Base-by-base conservation (phyloP, 1,284 basidiomycete genomes). In the Boletus nobilissimus region DNA sequence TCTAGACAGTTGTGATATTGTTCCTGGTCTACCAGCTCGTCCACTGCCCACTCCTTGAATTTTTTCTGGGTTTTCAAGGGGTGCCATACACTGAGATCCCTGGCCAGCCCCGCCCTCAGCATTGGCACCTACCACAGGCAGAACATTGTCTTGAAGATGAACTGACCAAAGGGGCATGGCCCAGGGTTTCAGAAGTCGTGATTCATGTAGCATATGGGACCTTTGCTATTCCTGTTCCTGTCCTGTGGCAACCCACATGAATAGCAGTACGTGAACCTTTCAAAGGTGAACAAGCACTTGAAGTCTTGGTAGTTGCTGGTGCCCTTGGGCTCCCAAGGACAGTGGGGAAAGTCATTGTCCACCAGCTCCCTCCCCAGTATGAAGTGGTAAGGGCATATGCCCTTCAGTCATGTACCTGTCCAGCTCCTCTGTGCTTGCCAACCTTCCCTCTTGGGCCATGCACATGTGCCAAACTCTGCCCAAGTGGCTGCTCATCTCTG, bases 201-300 rank as follows among this genome's bases (percentile, higher is more conserved):
- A 26, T 34, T 24, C 69, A 57, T 40, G 38, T 70, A 57, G 24
- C 69, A 70, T 11, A 60, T 34, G 9, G 54, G 69, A 18, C 54
- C 57, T 46, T 78, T 76, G 6, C 76, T 51, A 6, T 78, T 78
- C n/a, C 36, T 14, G 6, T 36, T 43, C 67, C 19, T 38, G 40
- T 77, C 76, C 22, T 77, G 76, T 5, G 75, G 76, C 11, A 77
- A 24, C 2, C 76, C 76, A 9, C 76, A 77, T 1, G 43, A 69
- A 14, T 34, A 78, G 54, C 76, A 78, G 10, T 78, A 78, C 0
- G 62, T 6, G 22, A 38, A 78, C 4, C 13, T 32, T 22, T 66
- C 38, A 13, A 78, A 78, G 0, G 22, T 2, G 19, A 78, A 78
- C 0, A 43, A 9, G 4, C 22, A 5, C 22, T 68, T 78, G 62